Conservation (phyloP, 2,329 filamentous ascomycete species). For the Fusarium graminum region DNA sequence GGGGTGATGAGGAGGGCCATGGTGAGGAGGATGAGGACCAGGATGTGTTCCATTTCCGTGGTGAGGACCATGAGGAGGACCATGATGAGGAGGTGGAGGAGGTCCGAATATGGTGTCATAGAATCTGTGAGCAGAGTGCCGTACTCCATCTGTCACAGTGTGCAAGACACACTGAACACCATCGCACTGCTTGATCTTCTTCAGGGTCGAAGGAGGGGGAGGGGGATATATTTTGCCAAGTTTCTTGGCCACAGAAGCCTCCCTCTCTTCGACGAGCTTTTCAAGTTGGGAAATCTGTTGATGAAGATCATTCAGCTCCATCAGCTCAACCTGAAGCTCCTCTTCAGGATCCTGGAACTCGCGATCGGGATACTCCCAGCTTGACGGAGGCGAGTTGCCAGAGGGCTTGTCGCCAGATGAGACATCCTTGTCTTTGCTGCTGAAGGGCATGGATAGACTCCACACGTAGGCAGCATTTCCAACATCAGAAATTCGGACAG, state of each 20-base stretch:
- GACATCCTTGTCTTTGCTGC: slow-evolving; percentile 29
- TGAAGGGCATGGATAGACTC: slow-evolving; percentile 45
- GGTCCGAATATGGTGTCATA: slow-evolving; percentile 39
- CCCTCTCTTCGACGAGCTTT: slow-evolving; percentile 58
- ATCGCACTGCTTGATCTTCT: slow-evolving; percentile 37
- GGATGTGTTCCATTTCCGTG: slow-evolving; percentile 32
- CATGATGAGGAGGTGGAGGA: slow-evolving; percentile 28
- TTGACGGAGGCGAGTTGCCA: slow-evolving; percentile 10
- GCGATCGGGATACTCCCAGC: slow-evolving; percentile 27
- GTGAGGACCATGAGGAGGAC: slow-evolving; percentile 18
- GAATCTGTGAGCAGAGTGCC: slow-evolving; percentile 48
- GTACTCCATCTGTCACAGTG: slow-evolving; percentile 56
- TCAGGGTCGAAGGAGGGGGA: slow-evolving; percentile 41
- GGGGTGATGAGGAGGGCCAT: slow-evolving; percentile 43
- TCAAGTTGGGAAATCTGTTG: slow-evolving; percentile 58
- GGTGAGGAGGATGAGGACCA: slow-evolving; percentile 39
- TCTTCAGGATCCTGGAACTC: slow-evolving; percentile 50
- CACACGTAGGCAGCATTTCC: slow-evolving; percentile 55
- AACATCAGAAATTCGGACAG: slow-evolving; percentile 59
- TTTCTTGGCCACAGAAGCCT: slow-evolving; percentile 55
- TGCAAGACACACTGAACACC: slow-evolving; percentile 57
- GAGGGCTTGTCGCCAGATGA: slow-evolving; percentile 14
- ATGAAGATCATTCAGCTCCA: slow-evolving; percentile 60
- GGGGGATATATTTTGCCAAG: slow-evolving; percentile 49
- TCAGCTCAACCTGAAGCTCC: slow-evolving; percentile 58